phyloP scores from a whole-genome alignment of 1,139 yeast genomes.

The Meyerozyma smithsonii region DNA sequence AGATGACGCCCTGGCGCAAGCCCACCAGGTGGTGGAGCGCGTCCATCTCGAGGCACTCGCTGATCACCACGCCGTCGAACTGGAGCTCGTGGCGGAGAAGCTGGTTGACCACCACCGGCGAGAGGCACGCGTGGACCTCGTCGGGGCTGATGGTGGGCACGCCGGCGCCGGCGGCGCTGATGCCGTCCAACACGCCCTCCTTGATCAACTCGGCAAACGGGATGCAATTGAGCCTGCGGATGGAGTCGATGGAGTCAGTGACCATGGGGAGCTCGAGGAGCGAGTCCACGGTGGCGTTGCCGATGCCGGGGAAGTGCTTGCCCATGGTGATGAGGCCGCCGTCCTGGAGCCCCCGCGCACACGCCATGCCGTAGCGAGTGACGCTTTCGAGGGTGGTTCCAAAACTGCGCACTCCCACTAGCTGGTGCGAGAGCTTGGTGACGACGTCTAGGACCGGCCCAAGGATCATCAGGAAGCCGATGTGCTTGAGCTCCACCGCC shows the following conservation, averaged over 20 bases:
- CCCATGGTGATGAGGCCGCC: slow-evolving; percentile 59
- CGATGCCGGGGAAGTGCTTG: slow-evolving; percentile 67
- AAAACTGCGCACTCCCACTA: slow-evolving; percentile 60
- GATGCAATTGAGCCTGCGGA: slow-evolving; percentile 45
- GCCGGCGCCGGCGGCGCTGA: slow-evolving; percentile 65
- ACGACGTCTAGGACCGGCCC: slow-evolving; percentile 67
- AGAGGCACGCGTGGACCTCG: slow-evolving; percentile 61
- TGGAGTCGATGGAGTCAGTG: slow-evolving; percentile 52
- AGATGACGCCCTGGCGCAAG: slow-evolving; percentile 60
- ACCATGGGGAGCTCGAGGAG: slow-evolving; percentile 57
- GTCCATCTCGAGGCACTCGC: slow-evolving; percentile 66
- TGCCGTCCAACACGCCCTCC: slow-evolving; percentile 48
- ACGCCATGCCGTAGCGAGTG: slow-evolving; percentile 48
- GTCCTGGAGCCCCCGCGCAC: slow-evolving; percentile 50
- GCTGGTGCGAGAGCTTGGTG: slow-evolving; percentile 51
- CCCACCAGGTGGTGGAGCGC: slow-evolving; percentile 61
- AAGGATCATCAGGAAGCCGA: slow-evolving; percentile 54
- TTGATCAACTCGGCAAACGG: slow-evolving; percentile 52
- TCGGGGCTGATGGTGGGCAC: slow-evolving; percentile 60
- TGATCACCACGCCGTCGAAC: slow-evolving; percentile 56
- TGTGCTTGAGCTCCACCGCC: slow-evolving; percentile 47
- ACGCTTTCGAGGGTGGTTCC: slow-evolving; percentile 62
- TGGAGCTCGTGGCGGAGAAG: slow-evolving; percentile 49
- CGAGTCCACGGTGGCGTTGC: slow-evolving; percentile 57
- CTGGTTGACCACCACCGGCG: slow-evolving; percentile 53